Evolutionary conservation across 1,139 yeast species (phyloP).

Genomic region (Zygosaccharomyces sapae): DNA sequence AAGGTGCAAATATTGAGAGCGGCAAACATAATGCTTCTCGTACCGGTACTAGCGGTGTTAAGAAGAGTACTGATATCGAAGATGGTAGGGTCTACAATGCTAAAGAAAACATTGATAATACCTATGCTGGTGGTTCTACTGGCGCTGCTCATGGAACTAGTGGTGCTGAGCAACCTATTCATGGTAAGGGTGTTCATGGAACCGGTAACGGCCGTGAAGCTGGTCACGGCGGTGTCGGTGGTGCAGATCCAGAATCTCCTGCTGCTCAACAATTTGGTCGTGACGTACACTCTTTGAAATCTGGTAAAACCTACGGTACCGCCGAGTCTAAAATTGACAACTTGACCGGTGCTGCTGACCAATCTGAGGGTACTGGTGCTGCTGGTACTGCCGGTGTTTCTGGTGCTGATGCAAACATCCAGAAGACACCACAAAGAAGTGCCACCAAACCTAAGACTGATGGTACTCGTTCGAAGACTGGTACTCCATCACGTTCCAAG

Average conservation of each 20-base stretch:
- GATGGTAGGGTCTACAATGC: background rate
- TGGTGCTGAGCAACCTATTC: too few species aligned
- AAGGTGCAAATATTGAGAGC: too few species aligned
- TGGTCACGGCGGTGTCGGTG: background rate
- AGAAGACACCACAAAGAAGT: conserved; percentile 2
- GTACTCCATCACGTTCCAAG: conserved; percentile 10
- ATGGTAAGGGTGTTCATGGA: too few species aligned
- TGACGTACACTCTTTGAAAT: conserved; percentile 11
- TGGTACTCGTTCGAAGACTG: conserved; percentile 1
- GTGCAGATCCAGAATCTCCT: conserved; percentile 4
- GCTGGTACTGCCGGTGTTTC: background rate
- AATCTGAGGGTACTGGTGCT: background rate
- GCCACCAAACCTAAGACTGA: conserved; percentile 2
- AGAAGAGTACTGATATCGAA: background rate
- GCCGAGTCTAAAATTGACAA: conserved; percentile 4
- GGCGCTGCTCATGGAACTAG: background rate
- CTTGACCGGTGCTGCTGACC: background rate
- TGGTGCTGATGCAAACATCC: background rate
- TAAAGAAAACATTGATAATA: background rate
- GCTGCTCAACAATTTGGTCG: conserved; percentile 19
- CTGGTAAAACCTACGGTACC: conserved; percentile 11
- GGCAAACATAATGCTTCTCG: too few species aligned
- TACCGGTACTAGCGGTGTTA: too few species aligned
- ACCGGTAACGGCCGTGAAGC: too few species aligned
- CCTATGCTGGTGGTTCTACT: background rate